Conservation (phyloP, 306 rosid genomes). For the Vachellia pachyceras region DNA sequence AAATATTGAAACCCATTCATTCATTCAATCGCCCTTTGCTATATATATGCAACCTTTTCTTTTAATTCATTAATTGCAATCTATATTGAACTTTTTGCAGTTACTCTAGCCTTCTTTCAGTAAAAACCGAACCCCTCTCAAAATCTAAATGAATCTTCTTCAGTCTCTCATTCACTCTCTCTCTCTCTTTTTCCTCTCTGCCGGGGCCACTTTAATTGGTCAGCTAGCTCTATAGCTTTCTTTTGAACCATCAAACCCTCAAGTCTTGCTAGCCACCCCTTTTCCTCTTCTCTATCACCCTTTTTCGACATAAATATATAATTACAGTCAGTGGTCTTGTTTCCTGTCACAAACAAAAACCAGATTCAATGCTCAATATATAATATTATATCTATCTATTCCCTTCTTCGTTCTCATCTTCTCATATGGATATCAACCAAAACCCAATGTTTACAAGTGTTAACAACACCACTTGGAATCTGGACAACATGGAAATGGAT, state of each 20-base stretch:
- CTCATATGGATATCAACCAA: conserved; percentile 55
- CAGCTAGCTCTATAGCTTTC: conserved; percentile 17
- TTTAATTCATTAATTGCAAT: conserved; percentile 24
- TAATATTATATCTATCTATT: not conserved
- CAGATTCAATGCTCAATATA: not conserved
- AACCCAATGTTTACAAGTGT: conserved; percentile 42
- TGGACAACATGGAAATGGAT: conserved; percentile 43
- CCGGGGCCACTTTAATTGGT: conserved; percentile 7
- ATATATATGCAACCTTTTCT: conserved; percentile 30
- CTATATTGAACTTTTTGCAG: conserved; percentile 44
- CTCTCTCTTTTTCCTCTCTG: conserved; percentile 13
- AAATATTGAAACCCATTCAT: conserved; percentile 32
- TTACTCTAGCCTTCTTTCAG: conserved; percentile 37
- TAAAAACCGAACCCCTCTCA: conserved; percentile 35
- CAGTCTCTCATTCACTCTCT: not conserved
- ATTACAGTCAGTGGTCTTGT: not conserved
- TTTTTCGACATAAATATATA: not conserved
- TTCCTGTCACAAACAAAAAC: not conserved
- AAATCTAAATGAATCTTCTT: conserved; percentile 2
- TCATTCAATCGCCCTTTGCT: conserved; percentile 26
- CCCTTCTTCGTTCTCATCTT: not conserved
- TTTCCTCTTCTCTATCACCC: conserved; percentile 1
- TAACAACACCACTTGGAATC: conserved; percentile 50
- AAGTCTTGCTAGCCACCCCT: not conserved
- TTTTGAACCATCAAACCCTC: conserved; percentile 37